Conservation (phyloP, 2,329 filamentous ascomycete genomes). For the Aspergillus ibericus region DNA sequence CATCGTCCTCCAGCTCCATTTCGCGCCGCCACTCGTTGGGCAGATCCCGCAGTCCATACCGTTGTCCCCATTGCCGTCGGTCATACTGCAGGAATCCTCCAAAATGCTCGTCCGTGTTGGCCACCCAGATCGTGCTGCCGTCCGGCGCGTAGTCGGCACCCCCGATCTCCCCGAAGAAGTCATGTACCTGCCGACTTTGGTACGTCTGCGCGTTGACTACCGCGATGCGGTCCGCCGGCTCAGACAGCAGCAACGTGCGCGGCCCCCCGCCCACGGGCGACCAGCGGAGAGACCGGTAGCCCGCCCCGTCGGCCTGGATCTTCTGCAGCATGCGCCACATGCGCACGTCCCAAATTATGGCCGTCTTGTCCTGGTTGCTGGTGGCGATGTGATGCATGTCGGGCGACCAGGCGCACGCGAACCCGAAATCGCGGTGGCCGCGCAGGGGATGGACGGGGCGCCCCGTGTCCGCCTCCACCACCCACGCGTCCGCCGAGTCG, state of each 20-base stretch:
- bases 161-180: constrained; percentile 49
- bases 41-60: constrained; percentile 33
- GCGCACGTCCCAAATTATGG: constrained; percentile 49
- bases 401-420: constrained; percentile 49
- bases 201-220: constrained; percentile 48
- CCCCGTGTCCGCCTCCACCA: constrained; percentile 46
- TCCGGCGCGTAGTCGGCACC: constrained; percentile 46
- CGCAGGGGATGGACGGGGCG: constrained; percentile 38
- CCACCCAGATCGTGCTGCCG: constrained; percentile 44
- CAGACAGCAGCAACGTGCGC: constrained; percentile 44
- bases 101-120: constrained; percentile 45
- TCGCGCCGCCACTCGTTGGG: constrained; percentile 42
- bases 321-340: constrained; percentile 42
- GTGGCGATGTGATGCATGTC: constrained; percentile 50
- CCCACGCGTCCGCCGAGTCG: constrained; percentile 43
- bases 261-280: constrained; percentile 47
- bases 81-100: constrained; percentile 49
- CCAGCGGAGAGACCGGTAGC: constrained; percentile 46
- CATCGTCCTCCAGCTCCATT: constrained; percentile 34
- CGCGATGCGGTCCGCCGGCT: constrained; percentile 47
- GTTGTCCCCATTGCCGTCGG: constrained; percentile 38
- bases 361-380: constrained; percentile 48
- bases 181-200: constrained; percentile 43
- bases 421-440: constrained; percentile 47
- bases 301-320: constrained; percentile 46